These are phyloP conservation scores for Lagerstroemia speciosa DNA, from an alignment of 345 rosid genomes.

Conservation along the genomic window DNA sequence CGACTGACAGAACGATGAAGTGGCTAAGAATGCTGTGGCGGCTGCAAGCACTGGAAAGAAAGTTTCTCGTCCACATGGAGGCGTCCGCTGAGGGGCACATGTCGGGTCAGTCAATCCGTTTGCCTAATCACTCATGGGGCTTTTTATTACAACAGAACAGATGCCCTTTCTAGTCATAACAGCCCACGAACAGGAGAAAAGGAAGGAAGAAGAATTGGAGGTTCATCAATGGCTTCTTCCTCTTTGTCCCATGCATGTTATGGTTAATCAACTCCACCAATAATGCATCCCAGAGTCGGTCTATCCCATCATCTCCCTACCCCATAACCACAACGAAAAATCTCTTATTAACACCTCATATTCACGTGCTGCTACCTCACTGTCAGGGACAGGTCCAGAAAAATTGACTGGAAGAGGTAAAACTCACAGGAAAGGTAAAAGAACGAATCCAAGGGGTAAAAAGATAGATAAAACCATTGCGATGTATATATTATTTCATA, in stretches of 20 bases:
- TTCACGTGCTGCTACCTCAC: not conserved
- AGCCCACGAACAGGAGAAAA: conserved; percentile 9
- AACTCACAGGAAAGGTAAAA: too few relatives aligned
- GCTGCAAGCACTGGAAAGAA: not conserved
- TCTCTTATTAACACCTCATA: not conserved
- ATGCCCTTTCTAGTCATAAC: too few relatives aligned
- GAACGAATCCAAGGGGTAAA: too few relatives aligned
- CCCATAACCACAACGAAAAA: conserved; percentile 5
- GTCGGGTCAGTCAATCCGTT: not conserved
- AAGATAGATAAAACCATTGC: too few relatives aligned
- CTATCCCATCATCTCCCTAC: conserved; percentile 2
- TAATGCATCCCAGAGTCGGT: not conserved
- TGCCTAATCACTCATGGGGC: not conserved
- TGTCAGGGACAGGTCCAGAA: too few relatives aligned
- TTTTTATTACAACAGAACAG: too few relatives aligned
- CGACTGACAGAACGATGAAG: too few relatives aligned
- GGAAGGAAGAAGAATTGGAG: conserved; percentile 13
- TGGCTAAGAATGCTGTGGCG: not conserved
- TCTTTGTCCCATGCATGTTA: conserved; percentile 24
- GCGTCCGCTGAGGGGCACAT: not conserved
- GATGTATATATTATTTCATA: too few relatives aligned
- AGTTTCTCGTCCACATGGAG: not conserved
- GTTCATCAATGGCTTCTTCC: conserved; percentile 28
- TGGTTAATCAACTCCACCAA: conserved; percentile 6
- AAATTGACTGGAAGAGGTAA: too few relatives aligned